Conservation (phyloP, 2,329 filamentous ascomycete genomes). For the Magnaporthiopsis poae region DNA sequence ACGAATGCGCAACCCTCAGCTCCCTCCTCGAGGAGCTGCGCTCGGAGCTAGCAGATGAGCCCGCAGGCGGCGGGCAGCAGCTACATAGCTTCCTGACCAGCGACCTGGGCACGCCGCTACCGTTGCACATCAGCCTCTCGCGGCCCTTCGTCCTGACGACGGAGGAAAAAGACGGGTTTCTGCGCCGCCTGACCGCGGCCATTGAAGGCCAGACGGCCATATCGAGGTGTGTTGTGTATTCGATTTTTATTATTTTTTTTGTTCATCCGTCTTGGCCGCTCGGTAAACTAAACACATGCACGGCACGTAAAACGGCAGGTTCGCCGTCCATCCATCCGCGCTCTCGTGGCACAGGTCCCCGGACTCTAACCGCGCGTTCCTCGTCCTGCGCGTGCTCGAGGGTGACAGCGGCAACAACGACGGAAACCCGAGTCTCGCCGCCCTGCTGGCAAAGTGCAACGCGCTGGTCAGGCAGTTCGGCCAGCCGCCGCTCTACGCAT, state of each 20-base stretch:
- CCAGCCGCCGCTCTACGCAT: constrained; percentile 62
- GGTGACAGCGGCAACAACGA: constrained; percentile 8
- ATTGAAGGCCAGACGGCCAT: constrained; percentile 19
- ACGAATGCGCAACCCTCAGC: constrained; percentile 38
- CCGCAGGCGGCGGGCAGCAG: constrained; percentile 11
- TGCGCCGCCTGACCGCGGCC: constrained; percentile 39
- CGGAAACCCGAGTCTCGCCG: constrained; percentile 44
- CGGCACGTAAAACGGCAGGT: constrained; percentile 14
- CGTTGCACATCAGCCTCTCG: constrained; percentile 85
- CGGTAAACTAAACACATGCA: too few relatives aligned
- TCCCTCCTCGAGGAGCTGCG: constrained; percentile 30
- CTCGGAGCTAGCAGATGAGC: constrained; percentile 16
- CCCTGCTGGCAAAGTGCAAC: constrained; percentile 61
- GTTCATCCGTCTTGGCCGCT: too few relatives aligned
- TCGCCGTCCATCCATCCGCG: constrained; percentile 28
- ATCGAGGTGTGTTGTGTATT: background rate
- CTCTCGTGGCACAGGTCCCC: constrained; percentile 43
- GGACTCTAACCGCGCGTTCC: constrained; percentile 66
- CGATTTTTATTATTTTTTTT: too few relatives aligned
- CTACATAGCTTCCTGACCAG: constrained; percentile 64
- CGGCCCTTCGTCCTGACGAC: constrained; percentile 66
- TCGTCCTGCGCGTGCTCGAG: constrained; percentile 59
- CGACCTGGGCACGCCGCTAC: constrained; percentile 66
- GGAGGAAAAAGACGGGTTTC: constrained; percentile 60
- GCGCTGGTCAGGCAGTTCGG: constrained; percentile 44